A percentile compares a stretch with the other conserved stretches of the same genome.
phyloP scores from a whole-genome alignment of 2,329 filamentous ascomycete genomes.

The Verticillium alfalfae region DNA sequence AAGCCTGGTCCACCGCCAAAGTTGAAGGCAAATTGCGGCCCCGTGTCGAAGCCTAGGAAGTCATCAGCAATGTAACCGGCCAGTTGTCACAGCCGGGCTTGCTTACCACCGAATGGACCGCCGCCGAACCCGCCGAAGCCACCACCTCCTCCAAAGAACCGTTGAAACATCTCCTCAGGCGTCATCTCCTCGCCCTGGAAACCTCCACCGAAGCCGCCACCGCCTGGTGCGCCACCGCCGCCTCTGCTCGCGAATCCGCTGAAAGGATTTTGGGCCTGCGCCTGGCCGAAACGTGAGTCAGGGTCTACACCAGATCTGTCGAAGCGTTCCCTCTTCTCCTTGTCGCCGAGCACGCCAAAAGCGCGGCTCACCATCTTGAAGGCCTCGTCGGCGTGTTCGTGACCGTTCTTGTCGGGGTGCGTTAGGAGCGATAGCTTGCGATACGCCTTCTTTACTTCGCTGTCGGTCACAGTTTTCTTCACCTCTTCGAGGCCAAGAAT shows the following conservation, averaged over 20 bases:
- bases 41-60: slow-evolving; percentile 59
- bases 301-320: slow-evolving; percentile 90
- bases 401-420: slow-evolving; percentile 98
- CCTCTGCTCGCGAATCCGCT: slow-evolving; percentile 50
- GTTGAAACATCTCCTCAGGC: slow-evolving; percentile 92
- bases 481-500: slow-evolving; percentile 71
- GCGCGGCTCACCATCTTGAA: slow-evolving; percentile 97
- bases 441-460: slow-evolving; percentile 96
- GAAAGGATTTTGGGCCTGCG: slow-evolving; percentile 55
- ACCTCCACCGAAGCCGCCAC: slow-evolving; percentile 45
- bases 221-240: slow-evolving; percentile 23
- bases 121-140: slow-evolving; percentile 64
- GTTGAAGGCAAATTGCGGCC: slow-evolving; percentile 92
- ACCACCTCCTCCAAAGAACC: slow-evolving; percentile 81
- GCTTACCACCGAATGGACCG: slow-evolving; percentile 40
- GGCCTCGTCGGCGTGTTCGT: slow-evolving; percentile 90
- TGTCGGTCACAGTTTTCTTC: slow-evolving; percentile 62
- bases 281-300: slow-evolving; percentile 73
- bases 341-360: slow-evolving; percentile 87
- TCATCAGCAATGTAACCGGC: background rate
- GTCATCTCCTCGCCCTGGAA: slow-evolving; percentile 86
- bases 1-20: slow-evolving; percentile 87
- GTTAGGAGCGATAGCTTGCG: slow-evolving; percentile 89
- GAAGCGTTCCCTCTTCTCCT: slow-evolving; percentile 85
- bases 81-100: background rate